Conservation (phyloP, 495 filamentous ascomycete genomes). For the Neurospora discreta region DNA sequence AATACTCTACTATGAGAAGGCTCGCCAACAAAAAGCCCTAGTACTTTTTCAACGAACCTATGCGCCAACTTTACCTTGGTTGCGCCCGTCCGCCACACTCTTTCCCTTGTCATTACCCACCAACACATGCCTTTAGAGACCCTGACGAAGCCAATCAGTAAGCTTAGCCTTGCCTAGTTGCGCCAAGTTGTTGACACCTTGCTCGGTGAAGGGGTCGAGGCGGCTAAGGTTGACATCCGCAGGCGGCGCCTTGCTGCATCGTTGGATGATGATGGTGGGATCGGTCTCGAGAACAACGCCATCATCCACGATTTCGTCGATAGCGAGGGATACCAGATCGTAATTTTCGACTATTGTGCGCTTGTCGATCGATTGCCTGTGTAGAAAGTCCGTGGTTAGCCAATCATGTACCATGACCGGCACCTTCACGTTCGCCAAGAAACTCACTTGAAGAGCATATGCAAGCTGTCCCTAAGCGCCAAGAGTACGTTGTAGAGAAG, state of each 20-base stretch:
- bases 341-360: constrained; percentile 97
- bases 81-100: not conserved
- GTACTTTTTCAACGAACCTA: not conserved
- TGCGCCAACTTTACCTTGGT: not conserved
- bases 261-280: constrained; percentile 77
- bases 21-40: not conserved
- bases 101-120: not conserved
- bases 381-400: not conserved
- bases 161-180: constrained; percentile 90
- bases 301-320: constrained; percentile 95
- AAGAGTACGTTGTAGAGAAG: constrained; percentile 88
- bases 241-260: constrained; percentile 84
- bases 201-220: constrained; percentile 83
- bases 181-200: constrained; percentile 89
- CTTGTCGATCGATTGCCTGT: constrained; percentile 77
- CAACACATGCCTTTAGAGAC: constrained; percentile 31
- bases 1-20: constrained; percentile 1
- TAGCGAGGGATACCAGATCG: constrained; percentile 77
- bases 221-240: constrained; percentile 85
- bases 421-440: not conserved
- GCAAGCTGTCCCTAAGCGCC: constrained; percentile 77
- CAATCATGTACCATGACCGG: constrained; percentile 34
- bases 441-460: constrained; percentile 66
- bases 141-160: constrained; percentile 81
- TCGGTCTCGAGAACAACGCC: constrained; percentile 96